Evolutionary conservation across 83 land plant genomes (phyloP), one percentile per base, ranked within the genome.

Genomic region (Isoetes engelmannii): DNA sequence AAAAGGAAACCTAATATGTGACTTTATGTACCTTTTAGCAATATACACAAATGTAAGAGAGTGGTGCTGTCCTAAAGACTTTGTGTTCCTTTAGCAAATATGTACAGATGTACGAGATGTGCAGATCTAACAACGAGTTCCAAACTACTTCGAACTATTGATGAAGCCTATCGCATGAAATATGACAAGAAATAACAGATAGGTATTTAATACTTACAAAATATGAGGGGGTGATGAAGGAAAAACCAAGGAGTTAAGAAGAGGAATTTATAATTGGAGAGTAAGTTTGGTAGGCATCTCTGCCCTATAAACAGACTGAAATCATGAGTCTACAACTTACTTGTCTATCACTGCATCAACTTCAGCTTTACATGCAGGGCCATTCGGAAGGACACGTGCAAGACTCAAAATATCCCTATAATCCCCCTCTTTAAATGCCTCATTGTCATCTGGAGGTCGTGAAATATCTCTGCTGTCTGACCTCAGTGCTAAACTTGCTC

Each of bases 361-460:
- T 56, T 86, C 88, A 21, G 75, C 84, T 74, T 93, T 93, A 78
- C 98, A 85, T 45, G 81, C 60, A 10, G 98, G 98, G 17, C 98
- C 98, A 80, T 75, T 74, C 44, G 82, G 74, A 72, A 93, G 78
- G 68, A 93, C 98, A 2, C 96, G 82, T 45, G 81, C 84, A 9
- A 93, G 87, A 70, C 92, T 93, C 73, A 93, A 63, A 48, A 93
- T 87, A 74, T 93, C 98, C 44, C 96, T 75, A 53, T 93, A 93
- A 62, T 93, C 98, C 69, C 98, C 98, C 73, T 82, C 82, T 69
- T 75, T 80, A 42, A 74, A 77, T 17, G 90, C 81, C 69, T 85
- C 89, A 58, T 81, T 84, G 61, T 74, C 88, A 72, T 74, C 75
- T 70, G 70, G 69, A 55, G 65, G 76, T 7, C 68, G 61, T 47